Percentiles rank a stretch among this genome's conserved stretches.
Evolutionary conservation across 768 basidiomycete genomes (phyloP).

Genomic region (Boletales sp.): DNA sequence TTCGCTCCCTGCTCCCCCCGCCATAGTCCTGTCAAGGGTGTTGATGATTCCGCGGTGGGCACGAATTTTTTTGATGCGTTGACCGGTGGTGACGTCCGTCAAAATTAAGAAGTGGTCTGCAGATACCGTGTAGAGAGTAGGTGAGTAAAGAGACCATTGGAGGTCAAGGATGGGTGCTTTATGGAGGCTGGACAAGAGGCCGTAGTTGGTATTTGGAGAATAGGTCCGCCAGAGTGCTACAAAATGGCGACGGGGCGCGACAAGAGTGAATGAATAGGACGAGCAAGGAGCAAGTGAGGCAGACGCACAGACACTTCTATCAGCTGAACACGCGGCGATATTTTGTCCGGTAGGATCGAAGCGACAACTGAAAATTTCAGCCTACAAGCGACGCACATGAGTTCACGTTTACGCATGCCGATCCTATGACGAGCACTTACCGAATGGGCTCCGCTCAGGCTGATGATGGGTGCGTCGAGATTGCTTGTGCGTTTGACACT

Average conservation of each 20-base stretch:
- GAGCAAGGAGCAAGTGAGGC: too few relatives aligned
- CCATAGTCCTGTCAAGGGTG: conserved; percentile 79
- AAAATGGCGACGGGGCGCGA: not conserved
- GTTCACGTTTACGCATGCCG: not conserved
- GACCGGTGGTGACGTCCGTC: conserved; percentile 80
- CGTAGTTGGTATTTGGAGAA: conserved; percentile 90
- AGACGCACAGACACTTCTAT: conserved; percentile 83
- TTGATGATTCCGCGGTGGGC: conserved; percentile 94
- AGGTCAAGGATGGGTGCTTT: conserved; percentile 93
- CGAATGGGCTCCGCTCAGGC: conserved; percentile 81
- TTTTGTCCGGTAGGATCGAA: conserved; percentile 95
- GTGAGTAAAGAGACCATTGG: conserved; percentile 79
- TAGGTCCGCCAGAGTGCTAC: conserved; percentile 90
- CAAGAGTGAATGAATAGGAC: too few relatives aligned
- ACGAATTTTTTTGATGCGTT: conserved; percentile 74
- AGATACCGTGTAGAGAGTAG: conserved; percentile 75
- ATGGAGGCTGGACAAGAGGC: conserved; percentile 72
- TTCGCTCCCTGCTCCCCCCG: conserved; percentile 79
- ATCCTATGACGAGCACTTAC: conserved; percentile 41
- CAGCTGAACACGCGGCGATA: conserved; percentile 88
- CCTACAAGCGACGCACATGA: conserved; percentile 36
- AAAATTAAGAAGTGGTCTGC: conserved; percentile 84
- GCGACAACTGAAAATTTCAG: conserved; percentile 86
- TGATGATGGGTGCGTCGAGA: conserved; percentile 91
- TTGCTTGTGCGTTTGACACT: conserved; percentile 90